Percentiles rank a stretch among this genome's conserved stretches.
Evolutionary conservation across 805 yeast species (phyloP).

Genomic region (Candida silvicultrix): DNA sequence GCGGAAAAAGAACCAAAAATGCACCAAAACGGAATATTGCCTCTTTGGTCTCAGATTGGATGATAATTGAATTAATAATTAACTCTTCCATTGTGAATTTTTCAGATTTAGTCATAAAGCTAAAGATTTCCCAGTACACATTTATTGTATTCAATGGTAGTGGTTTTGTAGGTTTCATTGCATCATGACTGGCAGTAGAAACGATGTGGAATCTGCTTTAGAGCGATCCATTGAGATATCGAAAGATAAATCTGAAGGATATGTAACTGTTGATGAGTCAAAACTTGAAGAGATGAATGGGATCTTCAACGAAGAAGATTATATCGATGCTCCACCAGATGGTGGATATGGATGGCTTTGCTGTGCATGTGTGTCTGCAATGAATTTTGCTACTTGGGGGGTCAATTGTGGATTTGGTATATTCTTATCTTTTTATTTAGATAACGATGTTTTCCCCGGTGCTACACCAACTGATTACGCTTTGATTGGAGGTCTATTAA

Average conservation of each 20-base stretch:
- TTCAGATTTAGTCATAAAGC: background rate
- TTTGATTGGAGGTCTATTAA: slow-evolving; percentile 46
- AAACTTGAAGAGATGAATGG: slow-evolving; percentile 6
- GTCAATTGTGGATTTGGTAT: slow-evolving; percentile 49
- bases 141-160: too few species aligned
- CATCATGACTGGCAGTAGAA: too few species aligned
- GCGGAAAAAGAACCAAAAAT: too few species aligned
- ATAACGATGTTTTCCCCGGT: slow-evolving; percentile 35
- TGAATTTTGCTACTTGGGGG: slow-evolving; percentile 25
- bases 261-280: too few species aligned
- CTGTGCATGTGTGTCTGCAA: slow-evolving; percentile 27
- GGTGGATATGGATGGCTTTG: slow-evolving; percentile 47
- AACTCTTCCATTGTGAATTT: too few species aligned
- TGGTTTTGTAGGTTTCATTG: too few species aligned
- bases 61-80: too few species aligned
- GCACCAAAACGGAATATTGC: background rate
- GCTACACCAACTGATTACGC: slow-evolving; percentile 49
- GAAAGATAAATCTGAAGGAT: background rate
- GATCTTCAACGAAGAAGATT: slow-evolving; percentile 23
- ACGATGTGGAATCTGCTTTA: too few species aligned
- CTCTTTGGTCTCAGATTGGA: background rate
- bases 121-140: background rate
- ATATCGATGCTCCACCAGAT: slow-evolving; percentile 35
- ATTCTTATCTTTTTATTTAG: slow-evolving; percentile 41
- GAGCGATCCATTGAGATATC: too few species aligned